These are phyloP conservation scores for Talaromyces sp. DNA, from an alignment of 2,329 filamentous ascomycete genomes.

Conservation along the genomic window DNA sequence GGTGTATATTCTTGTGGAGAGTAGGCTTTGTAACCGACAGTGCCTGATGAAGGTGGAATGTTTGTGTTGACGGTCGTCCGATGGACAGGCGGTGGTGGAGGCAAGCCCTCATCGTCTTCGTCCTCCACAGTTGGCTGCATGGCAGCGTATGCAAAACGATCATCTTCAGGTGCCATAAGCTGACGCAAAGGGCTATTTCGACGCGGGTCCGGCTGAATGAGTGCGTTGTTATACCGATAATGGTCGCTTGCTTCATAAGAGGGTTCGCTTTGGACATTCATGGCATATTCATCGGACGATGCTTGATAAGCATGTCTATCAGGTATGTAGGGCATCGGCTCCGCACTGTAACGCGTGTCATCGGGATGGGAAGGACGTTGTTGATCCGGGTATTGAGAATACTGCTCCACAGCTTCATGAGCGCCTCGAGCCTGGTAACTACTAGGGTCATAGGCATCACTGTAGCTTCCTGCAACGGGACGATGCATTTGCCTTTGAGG, in stretches of 20 bases:
- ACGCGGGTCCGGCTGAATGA: constrained; percentile 32
- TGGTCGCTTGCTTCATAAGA: constrained; percentile 19
- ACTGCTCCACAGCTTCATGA: constrained; percentile 5
- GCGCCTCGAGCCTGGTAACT: constrained; percentile 2
- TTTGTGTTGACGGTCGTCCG: constrained; percentile 31
- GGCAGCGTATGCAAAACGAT: constrained; percentile 39
- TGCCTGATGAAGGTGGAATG: constrained; percentile 26
- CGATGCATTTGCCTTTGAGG: constrained; percentile 9
- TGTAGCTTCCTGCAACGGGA: neutral
- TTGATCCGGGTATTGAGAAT: constrained; percentile 7
- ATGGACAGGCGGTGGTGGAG: constrained; percentile 37
- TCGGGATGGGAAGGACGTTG: neutral
- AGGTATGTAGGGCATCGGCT: constrained; percentile 8
- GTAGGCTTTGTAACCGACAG: constrained; percentile 28
- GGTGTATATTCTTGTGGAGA: constrained; percentile 26
- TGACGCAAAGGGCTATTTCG: constrained; percentile 29
- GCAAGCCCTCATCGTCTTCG: constrained; percentile 37
- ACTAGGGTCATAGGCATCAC: constrained; percentile 1
- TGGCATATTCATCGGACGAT: constrained; percentile 1
- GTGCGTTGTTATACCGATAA: constrained; percentile 50
- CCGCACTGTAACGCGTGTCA: constrained; percentile 9
- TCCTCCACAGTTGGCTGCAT: constrained; percentile 51
- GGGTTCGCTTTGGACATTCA: neutral
- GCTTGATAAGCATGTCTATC: neutral
- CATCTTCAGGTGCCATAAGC: constrained; percentile 26